Conservation (phyloP, 202 grass and related monocot genomes). For the Brachypodium distachyon region DNA sequence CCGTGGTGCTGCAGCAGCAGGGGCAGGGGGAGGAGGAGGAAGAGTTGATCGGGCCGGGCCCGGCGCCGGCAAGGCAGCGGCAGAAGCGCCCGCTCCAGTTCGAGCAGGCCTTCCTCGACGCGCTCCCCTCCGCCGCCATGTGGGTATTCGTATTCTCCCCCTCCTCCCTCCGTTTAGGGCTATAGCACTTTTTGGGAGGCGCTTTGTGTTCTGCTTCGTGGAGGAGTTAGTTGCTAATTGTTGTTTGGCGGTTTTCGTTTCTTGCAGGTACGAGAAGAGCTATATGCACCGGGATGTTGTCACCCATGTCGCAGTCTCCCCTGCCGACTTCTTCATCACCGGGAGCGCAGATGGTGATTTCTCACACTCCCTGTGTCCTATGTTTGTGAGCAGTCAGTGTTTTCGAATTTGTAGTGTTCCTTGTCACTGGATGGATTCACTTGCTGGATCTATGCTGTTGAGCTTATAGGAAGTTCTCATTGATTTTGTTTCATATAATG, state of each 20-base stretch:
- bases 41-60: constrained; percentile 59
- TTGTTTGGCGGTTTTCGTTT: background rate
- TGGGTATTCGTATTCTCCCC: background rate
- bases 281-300: constrained; percentile 99
- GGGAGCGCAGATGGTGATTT: constrained; percentile 71
- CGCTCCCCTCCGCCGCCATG: constrained; percentile 85
- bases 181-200: background rate
- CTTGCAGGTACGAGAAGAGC: constrained; percentile 96
- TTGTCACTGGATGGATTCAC: background rate
- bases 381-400: background rate
- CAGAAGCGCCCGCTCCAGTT: constrained; percentile 94
- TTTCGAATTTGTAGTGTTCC: too few relatives aligned
- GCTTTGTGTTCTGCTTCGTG: background rate
- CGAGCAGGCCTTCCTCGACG: constrained; percentile 87
- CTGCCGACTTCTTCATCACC: constrained; percentile 89
- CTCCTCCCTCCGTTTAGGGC: background rate
- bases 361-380: background rate
- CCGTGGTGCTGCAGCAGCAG: constrained; percentile 19
- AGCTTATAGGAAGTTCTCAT: background rate
- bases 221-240: constrained; percentile 2
- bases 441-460: constrained; percentile 1
- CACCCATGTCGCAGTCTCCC: constrained; percentile 74
- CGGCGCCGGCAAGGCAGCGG: constrained; percentile 36
- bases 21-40: constrained; percentile 41
- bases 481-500: background rate